phyloP scores from a whole-genome alignment of 345 rosid species.

The Gossypium anomalum region DNA sequence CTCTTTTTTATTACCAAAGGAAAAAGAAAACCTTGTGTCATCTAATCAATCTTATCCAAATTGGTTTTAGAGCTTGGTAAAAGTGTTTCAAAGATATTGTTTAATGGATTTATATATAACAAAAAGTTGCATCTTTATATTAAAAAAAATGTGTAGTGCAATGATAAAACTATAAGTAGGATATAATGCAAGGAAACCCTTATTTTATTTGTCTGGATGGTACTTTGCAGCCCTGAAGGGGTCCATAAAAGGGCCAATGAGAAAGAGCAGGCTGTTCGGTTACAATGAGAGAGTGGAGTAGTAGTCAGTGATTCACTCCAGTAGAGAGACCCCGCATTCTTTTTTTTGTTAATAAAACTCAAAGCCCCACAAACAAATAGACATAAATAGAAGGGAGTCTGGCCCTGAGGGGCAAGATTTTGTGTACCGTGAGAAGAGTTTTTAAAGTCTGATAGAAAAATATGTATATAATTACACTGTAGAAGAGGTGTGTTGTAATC shows the following conservation, averaged over 20 bases:
- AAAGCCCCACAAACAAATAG: conserved; percentile 21
- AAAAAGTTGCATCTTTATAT: no score
- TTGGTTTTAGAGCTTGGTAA: no score
- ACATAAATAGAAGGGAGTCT: conserved; percentile 18
- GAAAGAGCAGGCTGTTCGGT: conserved; percentile 88
- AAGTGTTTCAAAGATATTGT: no score
- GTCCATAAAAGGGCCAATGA: conserved; percentile 53
- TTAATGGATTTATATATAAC: no score
- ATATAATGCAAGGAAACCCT: not conserved
- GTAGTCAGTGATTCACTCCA: conserved; percentile 57
- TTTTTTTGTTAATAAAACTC: not conserved
- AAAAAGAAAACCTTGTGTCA: conserved; percentile 17
- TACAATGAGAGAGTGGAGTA: conserved; percentile 58
- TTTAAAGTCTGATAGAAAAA: conserved; percentile 15
- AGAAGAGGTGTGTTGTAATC: conserved; percentile 19
- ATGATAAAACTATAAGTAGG: not conserved
- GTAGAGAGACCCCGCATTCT: not conserved
- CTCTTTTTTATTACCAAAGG: not conserved
- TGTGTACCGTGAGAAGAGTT: conserved; percentile 31
- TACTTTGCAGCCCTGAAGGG: conserved; percentile 34
- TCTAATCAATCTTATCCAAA: conserved; percentile 4
- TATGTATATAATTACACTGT: conserved; percentile 14
- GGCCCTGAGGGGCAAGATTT: conserved; percentile 48
- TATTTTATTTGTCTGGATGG: conserved; percentile 19
- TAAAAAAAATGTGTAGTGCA: not conserved